These are phyloP conservation scores for Leucocoprinus sp. DNA, from an alignment of 768 basidiomycete species.

Conservation along the genomic window DNA sequence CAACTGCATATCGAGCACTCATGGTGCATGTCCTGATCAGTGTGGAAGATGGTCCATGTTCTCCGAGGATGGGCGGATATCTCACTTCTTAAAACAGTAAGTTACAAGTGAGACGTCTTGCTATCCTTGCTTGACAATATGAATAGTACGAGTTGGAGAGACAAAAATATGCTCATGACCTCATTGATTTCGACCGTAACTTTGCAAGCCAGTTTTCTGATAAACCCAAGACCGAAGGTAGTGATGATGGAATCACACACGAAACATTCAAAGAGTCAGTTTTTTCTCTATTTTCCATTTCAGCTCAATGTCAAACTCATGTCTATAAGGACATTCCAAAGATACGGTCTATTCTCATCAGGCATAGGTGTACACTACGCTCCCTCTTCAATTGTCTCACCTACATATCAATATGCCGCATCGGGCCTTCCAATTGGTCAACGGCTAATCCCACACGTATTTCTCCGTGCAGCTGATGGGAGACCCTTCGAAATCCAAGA, in stretches of 20 bases:
- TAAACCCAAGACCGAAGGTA: conserved; percentile 44
- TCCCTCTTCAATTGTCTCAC: conserved; percentile 35
- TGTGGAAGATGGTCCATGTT: conserved; percentile 56
- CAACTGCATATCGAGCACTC: neutral
- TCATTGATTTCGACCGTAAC: conserved; percentile 64
- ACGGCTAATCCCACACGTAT: conserved; percentile 41
- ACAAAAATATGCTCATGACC: conserved; percentile 58
- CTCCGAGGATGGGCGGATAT: conserved; percentile 44
- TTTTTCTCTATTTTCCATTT: neutral
- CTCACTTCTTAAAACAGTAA: conserved; percentile 42
- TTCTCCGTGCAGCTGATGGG: conserved; percentile 43
- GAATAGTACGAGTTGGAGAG: conserved; percentile 64
- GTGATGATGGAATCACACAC: conserved; percentile 43
- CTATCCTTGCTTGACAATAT: neutral
- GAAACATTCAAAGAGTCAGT: conserved; percentile 39
- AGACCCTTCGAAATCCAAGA: conserved; percentile 48
- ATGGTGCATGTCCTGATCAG: conserved; percentile 17
- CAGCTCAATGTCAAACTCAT: neutral
- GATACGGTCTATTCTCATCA: conserved; percentile 46
- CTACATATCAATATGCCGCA: conserved; percentile 29
- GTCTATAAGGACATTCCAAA: conserved; percentile 40
- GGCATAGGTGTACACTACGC: conserved; percentile 48
- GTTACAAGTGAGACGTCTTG: conserved; percentile 8
- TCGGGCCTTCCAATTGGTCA: conserved; percentile 38
- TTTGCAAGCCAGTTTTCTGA: conserved; percentile 62